These are phyloP conservation scores for Bretschneidera sinensis DNA, from an alignment of 345 rosid species.

Conservation along the genomic window DNA sequence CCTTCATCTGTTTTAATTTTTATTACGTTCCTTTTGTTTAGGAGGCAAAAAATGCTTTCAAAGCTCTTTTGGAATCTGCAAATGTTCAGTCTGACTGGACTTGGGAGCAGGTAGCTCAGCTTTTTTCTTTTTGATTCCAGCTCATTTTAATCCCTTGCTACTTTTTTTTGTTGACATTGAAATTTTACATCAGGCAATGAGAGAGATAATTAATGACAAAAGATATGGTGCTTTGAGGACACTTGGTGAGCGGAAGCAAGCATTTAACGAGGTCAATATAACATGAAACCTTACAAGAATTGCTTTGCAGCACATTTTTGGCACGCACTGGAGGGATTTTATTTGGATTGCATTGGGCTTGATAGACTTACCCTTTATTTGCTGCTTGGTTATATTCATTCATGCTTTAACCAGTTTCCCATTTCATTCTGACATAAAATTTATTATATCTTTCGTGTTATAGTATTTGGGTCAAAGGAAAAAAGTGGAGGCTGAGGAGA, in stretches of 20 bases:
- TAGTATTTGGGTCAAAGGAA: conserved; percentile 97
- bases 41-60: conserved; percentile 99
- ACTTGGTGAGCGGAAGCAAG: conserved; percentile 96
- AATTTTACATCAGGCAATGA: conserved; percentile 54
- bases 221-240: conserved; percentile 89
- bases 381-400: conserved; percentile 12
- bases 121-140: background rate
- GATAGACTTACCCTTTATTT: conserved; percentile 5
- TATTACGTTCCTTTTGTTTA: conserved; percentile 20
- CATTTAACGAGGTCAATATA: conserved; percentile 86
- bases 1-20: background rate
- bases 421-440: conserved; percentile 7
- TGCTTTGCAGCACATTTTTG: background rate
- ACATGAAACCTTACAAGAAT: background rate
- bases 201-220: conserved; percentile 81
- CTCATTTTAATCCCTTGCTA: background rate
- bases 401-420: background rate
- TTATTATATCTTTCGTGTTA: background rate
- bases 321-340: background rate
- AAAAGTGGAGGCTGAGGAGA: conserved; percentile 94
- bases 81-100: conserved; percentile 94
- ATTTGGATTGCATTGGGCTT: conserved; percentile 7
- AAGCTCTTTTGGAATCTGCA: conserved; percentile 80
- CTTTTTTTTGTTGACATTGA: conserved; percentile 20
- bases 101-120: conserved; percentile 88